Base-by-base conservation (phyloP, 805 yeast species). In the Cyberlindnera galapagoensis region DNA sequence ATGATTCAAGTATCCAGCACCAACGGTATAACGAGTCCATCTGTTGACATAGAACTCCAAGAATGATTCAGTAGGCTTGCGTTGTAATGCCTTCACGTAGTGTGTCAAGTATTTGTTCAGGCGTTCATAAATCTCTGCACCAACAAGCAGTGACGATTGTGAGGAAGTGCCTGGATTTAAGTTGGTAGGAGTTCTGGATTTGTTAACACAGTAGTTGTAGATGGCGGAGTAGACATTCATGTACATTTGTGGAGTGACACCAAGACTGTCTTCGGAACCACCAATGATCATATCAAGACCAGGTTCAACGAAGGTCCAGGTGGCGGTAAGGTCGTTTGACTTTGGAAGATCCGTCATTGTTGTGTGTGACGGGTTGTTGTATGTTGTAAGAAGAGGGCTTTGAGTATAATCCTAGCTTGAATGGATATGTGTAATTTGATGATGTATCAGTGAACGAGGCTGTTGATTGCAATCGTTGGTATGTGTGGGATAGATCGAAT, bases 181-280 rank as follows among this genome's bases (percentile, higher is more conserved):
- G 35, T 47, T 58, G 36, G 59, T 63, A 52, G 55, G 69, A 35
- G 63, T 65, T 30, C 85, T 67, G 5, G 87, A 77, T 43, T 80
- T 79, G 48, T 80, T 79, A 26, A 86, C 88, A 63, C 97, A 88
- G 55, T 84, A 88, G 60, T 88, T 87, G 63, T 87, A 90, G 41
- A 90, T 80, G 5, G 94, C 90, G 1, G 96, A 85, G 59, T 88
- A 88, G 37, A 90, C 82, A 44, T 80, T 80, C 82, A 87, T 84
- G 59, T 85, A 87, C 79, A 81, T 74, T 27, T 76, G 64, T 4
- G 77, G 70, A 18, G 80, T 77, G 28, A 81, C 70, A 4, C 81
- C 78, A 5, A 34, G 28, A 38, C 50, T 54, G 25, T 77, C 84
- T 36, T 71, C 76, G 25, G 59, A 59, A 10, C 75, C 67, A 6